These are phyloP conservation scores for Dryas octopetala DNA, from an alignment of 306 rosid species.

Conservation along the genomic window DNA sequence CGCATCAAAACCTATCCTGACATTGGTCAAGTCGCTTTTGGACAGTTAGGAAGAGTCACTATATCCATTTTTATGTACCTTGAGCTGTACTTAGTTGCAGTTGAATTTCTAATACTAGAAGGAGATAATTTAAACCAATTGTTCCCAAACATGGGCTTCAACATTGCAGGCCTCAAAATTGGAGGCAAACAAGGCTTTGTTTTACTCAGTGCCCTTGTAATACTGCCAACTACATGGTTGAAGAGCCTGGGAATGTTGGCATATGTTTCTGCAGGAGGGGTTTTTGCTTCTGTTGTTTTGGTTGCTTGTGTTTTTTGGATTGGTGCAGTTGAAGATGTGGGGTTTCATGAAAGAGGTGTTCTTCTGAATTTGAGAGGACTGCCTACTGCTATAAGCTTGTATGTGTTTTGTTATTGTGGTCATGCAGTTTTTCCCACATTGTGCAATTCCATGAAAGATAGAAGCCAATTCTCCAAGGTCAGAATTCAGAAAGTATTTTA, in stretches of 20 bases:
- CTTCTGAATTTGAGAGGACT: conserved; percentile 36
- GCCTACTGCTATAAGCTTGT: conserved; percentile 53
- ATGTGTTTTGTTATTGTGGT: conserved; percentile 54
- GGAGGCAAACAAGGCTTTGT: conserved; percentile 47
- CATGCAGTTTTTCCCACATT: conserved; percentile 72
- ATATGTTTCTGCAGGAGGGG: conserved; percentile 65
- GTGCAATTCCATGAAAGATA: conserved; percentile 55
- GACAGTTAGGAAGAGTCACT: conserved; percentile 46
- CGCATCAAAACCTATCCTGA: conserved; percentile 50
- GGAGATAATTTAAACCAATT: conserved; percentile 63
- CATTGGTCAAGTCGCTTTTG: conserved; percentile 65
- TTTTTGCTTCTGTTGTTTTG: conserved; percentile 49
- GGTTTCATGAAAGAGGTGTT: conserved; percentile 41
- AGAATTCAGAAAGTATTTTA: background rate
- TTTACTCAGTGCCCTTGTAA: conserved; percentile 41
- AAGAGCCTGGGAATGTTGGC: conserved; percentile 53
- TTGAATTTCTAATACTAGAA: conserved; percentile 62
- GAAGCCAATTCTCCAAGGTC: conserved; percentile 60
- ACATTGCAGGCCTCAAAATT: conserved; percentile 31
- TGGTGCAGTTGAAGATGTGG: conserved; percentile 58
- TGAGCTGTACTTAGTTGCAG: conserved; percentile 50
- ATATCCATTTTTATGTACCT: conserved; percentile 47
- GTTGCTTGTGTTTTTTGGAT: conserved; percentile 49
- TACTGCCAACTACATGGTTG: conserved; percentile 73
- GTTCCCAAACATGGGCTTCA: conserved; percentile 46